A percentile compares a stretch with the other conserved stretches of the same genome.
Conservation (phyloP, 108 stramenopile genomes). For the Licmophora abbreviata region DNA sequence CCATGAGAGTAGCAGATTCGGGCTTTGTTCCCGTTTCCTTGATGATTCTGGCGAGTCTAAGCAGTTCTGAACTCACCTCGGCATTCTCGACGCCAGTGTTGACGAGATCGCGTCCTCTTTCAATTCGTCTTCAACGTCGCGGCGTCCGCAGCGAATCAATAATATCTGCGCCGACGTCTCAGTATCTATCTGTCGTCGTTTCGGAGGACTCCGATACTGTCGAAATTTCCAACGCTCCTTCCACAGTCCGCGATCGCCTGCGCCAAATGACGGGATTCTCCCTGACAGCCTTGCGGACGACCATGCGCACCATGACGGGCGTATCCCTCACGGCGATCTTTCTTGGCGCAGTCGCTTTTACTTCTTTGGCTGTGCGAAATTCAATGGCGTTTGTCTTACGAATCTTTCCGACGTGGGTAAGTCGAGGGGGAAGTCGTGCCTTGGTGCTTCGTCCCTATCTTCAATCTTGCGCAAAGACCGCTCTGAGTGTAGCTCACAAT, state of each 20-base stretch:
- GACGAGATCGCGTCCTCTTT: too few relatives aligned
- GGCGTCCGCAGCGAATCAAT: background rate
- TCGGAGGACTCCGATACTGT: background rate
- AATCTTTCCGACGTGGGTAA: constrained; percentile 21
- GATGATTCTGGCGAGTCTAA: too few relatives aligned
- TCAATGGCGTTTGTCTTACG: constrained; percentile 12
- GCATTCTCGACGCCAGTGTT: too few relatives aligned
- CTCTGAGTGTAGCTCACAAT: too few relatives aligned
- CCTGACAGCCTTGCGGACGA: constrained; percentile 42
- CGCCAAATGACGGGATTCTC: constrained; percentile 53
- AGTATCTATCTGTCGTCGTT: background rate
- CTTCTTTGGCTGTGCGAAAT: constrained; percentile 20
- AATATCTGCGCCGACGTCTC: background rate
- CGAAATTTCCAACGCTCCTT: background rate
- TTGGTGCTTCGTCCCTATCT: too few relatives aligned
- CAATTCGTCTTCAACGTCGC: background rate
- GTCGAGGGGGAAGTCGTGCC: too few relatives aligned
- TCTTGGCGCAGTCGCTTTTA: constrained; percentile 12
- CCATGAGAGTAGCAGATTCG: too few relatives aligned
- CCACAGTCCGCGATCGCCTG: constrained; percentile 18
- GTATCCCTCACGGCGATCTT: constrained; percentile 43
- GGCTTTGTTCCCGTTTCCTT: too few relatives aligned
- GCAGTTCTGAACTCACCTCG: too few relatives aligned
- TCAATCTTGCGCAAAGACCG: background rate
- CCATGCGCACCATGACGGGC: constrained; percentile 32